Base-by-base conservation (phyloP, 2,329 filamentous ascomycete genomes). In the Apiospora koreana region DNA sequence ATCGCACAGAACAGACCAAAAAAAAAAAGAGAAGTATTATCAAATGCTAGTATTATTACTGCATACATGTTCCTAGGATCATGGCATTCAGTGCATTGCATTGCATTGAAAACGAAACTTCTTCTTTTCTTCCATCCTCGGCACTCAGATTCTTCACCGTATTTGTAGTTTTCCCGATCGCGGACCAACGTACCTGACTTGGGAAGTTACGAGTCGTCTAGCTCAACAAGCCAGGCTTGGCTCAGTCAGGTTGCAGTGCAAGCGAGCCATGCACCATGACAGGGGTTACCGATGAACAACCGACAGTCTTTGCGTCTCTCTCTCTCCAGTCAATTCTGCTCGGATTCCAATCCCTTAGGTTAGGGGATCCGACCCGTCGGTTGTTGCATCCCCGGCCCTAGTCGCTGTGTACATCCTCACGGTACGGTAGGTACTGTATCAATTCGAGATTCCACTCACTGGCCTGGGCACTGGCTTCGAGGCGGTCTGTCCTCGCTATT, bases 211-310 rank as follows among this genome's bases (percentile, higher is more conserved):
- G 54, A 62, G 31, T 62, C 54, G 54, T 38, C 18, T 62, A 62
- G 54, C 54, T 62, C 54, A 62, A 62, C 54, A 62, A 38, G 54
- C 54, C 54, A 38, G 31, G 18, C 54, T 38, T 38, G 54, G 54
- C 54, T 62, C 28, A n/a, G 54, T 38, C 18, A 35, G 28, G 54
- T 38, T 62, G 23, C 31, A 38, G 54, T 38, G 54, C 54, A 62
- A 38, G 54, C 54, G 31, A 38, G 21, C 28, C 28, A 35, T 2
- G 31, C n/a, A 9, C 28, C 28, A 35, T 2, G 54, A 38, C 54
- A 38, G 28, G 54, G 54, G 31, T 58, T 3, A 35, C 2, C 28
- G 28, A 35, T 21, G 50, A 9, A 21, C 50, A 35, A 10, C 28
- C 50, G 50, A 58, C 18, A 12, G 50, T 35, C 50, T 31, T 35